Evolutionary conservation across 345 rosid genomes (phyloP), one percentile per base, ranked within the genome.

Genomic region (Salix arbutifolia): DNA sequence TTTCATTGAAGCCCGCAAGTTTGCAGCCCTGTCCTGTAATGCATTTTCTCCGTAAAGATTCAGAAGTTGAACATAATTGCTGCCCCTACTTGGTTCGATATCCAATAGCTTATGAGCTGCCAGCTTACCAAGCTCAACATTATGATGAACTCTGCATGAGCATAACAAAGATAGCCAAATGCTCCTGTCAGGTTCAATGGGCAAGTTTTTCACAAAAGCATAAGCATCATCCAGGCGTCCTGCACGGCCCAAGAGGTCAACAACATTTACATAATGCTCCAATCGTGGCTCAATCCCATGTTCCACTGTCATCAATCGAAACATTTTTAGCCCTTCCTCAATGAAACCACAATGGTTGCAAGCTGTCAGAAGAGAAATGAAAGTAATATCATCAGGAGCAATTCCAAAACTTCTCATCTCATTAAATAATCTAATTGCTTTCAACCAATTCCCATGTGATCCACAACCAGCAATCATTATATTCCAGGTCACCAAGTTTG

Each of bases 331-430:
- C 72, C 98, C 97, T 79, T 87, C 89, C 72, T 88, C 71, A 8
- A 89, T 86, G 40, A 88, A 73, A 79, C 98, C 97, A 16, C 92
- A 88, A 87, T 91, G 98, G 76, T 87, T 93, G 85, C 97, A 93
- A 71, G 94, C 87, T 71, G 97, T 88, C 60, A 93, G 80, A 82
- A 91, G 74, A 80, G 91, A 84, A 71, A 89, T 80, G 79, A 93
- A 93, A 40, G 98, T 89, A n/a, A 87, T 83, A 67, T 82, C 87
- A 78, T 94, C 95, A 8, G 97, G 91, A 14, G 48, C 74, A 75
- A 82, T 78, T 66, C 88, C 91, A 52, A 48, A 74, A 37, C 77
- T 86, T 81, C 77, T 87, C 98, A 91, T 90, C 78, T 89, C 88
- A 13, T 88, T 77, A 40, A 89, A 89, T 42, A 88, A 67, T 48